Evolutionary conservation across 352 stramenopile genomes (phyloP), one percentile per base, ranked within the genome.

Genomic region (Salisapilia sapeloensis): DNA sequence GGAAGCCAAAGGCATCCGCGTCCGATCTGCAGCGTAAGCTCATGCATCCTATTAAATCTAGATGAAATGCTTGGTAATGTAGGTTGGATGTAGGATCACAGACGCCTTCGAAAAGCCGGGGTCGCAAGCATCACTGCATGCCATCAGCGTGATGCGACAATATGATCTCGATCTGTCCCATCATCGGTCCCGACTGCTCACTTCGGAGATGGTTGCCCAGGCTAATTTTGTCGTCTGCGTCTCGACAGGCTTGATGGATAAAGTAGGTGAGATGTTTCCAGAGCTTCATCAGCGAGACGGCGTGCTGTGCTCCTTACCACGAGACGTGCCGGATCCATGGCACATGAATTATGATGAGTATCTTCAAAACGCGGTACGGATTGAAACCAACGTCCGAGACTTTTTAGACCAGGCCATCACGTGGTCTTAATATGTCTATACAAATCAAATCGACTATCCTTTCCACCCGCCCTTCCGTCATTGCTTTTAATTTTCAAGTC

Each of bases 281-380:
- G 31, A 40, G 30, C 50, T 79, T 40, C 66, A 70, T 33, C 63
- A 81, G 34, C 53, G 61, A 14, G 44, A 56, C 3, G 56, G 44
- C 7, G 60, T 75, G 48, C 55, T 85, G 11, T 63, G 50, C 36
- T 62, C 53, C 33, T 56, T 82, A 20, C 54, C 60, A 14, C 46
- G 58, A 21, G 70, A 85, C 49, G 49, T 85, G 17, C 70, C 66
- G 3, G 70, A 85, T 35, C 70, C 70, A 27, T 85, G 70, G 70
- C 64, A 79, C 59, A 85, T 85, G 70, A 54, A 62, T 17, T 82
- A 82, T 44, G 63, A 77, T 42, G 81, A 60, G 11, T 85, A 85
- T 49, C 78, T 82, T 62, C 57, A 81, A 42, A 82, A 64, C 27
- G 56, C 75, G n/a, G 62, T 65, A 23, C 58, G 75, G 41, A 64